phyloP scores from a whole-genome alignment of 345 rosid genomes.

The Rhodomyrtus tomentosa region DNA sequence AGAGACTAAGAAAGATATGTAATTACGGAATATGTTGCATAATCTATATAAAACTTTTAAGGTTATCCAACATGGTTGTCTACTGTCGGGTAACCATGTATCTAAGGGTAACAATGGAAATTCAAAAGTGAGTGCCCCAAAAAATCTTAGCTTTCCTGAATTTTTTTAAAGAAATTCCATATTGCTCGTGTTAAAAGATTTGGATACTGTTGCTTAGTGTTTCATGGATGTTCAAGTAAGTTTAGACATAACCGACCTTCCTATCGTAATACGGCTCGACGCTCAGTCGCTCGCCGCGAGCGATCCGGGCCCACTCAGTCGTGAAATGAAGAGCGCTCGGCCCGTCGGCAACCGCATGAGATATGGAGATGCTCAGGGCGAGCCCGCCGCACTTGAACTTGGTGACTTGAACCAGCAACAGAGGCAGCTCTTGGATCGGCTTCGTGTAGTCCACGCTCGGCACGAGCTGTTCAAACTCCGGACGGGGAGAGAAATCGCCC shows the following conservation, averaged over 20 bases:
- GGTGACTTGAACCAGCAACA: constrained; percentile 37
- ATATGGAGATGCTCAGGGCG: constrained; percentile 27
- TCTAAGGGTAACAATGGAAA: no score
- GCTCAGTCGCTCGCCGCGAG: constrained; percentile 22
- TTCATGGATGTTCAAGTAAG: not conserved
- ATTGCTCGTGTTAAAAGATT: not conserved
- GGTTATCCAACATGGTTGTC: not conserved
- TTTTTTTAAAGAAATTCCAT: no score
- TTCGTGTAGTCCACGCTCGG: constrained; percentile 29
- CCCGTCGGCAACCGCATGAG: constrained; percentile 51
- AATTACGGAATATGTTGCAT: not conserved
- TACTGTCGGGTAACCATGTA: no score
- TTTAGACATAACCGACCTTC: not conserved
- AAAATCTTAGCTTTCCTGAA: not conserved
- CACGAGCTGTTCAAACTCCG: constrained; percentile 21
- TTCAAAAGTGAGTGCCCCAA: not conserved
- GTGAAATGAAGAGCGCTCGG: constrained; percentile 41
- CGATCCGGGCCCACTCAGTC: constrained; percentile 42
- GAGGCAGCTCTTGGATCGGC: constrained; percentile 33
- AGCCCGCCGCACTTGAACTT: constrained; percentile 44
- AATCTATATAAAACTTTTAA: not conserved
- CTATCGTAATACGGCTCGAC: constrained; percentile 27
- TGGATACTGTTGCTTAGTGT: not conserved
- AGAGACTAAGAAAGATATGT: not conserved
- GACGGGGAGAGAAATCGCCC: constrained; percentile 21